phyloP scores from a whole-genome alignment of 2,329 filamentous ascomycete genomes.

The Tolypocladium ophioglossoides region DNA sequence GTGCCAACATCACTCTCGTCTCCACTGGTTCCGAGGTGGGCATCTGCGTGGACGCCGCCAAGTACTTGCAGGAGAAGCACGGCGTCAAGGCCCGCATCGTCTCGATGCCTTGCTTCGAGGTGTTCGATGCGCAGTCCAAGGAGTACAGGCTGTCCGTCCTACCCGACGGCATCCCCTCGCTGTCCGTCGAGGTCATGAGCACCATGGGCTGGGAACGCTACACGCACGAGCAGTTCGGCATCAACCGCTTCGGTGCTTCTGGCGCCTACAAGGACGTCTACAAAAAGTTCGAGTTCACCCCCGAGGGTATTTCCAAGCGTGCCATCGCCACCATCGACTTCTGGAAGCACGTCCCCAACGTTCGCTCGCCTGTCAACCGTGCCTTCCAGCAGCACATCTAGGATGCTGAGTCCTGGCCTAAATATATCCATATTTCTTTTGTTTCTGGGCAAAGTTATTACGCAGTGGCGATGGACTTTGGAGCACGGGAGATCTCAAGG shows the following conservation, averaged over 20 bases:
- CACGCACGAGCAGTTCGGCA: constrained; percentile 97
- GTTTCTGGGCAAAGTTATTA: constrained; percentile 9
- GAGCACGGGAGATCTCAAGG: constrained; percentile 12
- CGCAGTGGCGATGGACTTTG: constrained; percentile 14
- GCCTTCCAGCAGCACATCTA: constrained; percentile 97
- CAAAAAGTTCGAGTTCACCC: constrained; percentile 99
- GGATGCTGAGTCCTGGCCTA: constrained; percentile 11
- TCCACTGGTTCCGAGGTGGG: constrained; percentile 94
- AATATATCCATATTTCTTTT: constrained; percentile 2
- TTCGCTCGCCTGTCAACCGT: constrained; percentile 92
- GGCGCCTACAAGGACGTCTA: constrained; percentile 98
- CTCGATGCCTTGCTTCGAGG: constrained; percentile 92
- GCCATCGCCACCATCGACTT: constrained; percentile 87
- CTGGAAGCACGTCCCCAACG: constrained; percentile 86
- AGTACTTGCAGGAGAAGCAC: constrained; percentile 83
- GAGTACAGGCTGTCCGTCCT: constrained; percentile 90
- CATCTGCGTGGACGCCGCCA: constrained; percentile 86
- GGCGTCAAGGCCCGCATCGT: constrained; percentile 82
- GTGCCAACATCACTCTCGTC: constrained; percentile 78
- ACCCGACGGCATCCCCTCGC: constrained; percentile 83
- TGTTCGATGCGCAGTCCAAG: constrained; percentile 90
- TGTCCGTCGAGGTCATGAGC: constrained; percentile 94
- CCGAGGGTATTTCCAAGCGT: constrained; percentile 92
- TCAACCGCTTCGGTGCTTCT: constrained; percentile 97
- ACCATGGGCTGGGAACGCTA: constrained; percentile 99